Evolutionary conservation across 257 asterid species (phyloP).

Genomic region (Solanum boliviense): DNA sequence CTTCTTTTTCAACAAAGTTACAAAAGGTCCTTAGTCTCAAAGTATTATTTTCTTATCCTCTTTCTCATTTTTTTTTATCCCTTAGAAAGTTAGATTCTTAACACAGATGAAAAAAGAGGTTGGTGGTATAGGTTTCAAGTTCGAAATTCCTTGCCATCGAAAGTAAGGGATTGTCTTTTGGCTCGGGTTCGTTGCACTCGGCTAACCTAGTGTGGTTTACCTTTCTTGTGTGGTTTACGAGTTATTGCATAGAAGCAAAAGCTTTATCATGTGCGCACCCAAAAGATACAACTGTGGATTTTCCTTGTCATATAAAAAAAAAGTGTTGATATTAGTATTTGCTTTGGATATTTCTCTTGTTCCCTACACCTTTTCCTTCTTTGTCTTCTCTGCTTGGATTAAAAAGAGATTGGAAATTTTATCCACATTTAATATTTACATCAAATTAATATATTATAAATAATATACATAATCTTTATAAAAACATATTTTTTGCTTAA

Average conservation of each 20-base stretch:
- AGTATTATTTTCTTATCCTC: neutral
- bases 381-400: neutral
- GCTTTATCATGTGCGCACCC: neutral
- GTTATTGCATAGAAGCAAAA: neutral
- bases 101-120: neutral
- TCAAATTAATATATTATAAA: neutral
- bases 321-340: neutral
- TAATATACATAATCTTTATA: neutral
- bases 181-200: fast-evolving
- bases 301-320: too few species aligned
- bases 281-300: fast-evolving
- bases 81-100: neutral
- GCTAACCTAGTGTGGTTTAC: too few species aligned
- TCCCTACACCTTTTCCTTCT: neutral
- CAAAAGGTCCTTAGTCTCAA: neutral
- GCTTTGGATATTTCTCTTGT: neutral
- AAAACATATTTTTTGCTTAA: too few species aligned
- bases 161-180: neutral
- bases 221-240: too few species aligned
- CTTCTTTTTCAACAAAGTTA: neutral
- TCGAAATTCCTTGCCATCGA: fast-evolving
- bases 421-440: neutral
- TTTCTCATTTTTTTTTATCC: neutral
- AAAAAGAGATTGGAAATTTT: neutral
- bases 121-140: neutral